phyloP scores from a whole-genome alignment of 2,329 filamentous ascomycete species.

The Knufia fluminis region DNA sequence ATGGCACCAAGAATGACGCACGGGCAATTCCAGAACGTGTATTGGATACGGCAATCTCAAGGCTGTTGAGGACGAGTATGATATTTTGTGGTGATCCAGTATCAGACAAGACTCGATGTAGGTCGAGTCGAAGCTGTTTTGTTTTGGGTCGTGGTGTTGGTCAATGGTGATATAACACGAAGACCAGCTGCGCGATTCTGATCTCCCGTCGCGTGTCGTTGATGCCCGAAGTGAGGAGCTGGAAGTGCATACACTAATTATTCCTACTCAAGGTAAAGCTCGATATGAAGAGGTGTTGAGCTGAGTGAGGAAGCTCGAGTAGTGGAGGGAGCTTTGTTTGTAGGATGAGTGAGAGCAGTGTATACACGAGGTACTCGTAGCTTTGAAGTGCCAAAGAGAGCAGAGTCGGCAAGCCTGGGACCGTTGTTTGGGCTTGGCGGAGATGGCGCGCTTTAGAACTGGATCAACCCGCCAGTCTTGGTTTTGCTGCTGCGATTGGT shows the following conservation, averaged over 20 bases:
- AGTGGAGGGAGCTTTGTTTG: slow-evolving; percentile 7
- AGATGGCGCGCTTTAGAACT: slow-evolving; percentile 6
- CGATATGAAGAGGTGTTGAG: slow-evolving; percentile 2
- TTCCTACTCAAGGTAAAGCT: slow-evolving; percentile 5
- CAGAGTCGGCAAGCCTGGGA: background rate
- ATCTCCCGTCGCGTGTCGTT: slow-evolving; percentile 1
- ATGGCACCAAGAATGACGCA: slow-evolving; percentile 20
- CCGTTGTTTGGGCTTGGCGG: slow-evolving; percentile 14
- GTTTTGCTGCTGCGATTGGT: slow-evolving; percentile 1
- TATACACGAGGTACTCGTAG: slow-evolving; percentile 8
- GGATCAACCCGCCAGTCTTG: slow-evolving; percentile 7
- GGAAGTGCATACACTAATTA: background rate
- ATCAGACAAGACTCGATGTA: slow-evolving; percentile 6
- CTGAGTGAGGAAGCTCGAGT: slow-evolving; percentile 2
- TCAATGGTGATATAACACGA: slow-evolving; percentile 1
- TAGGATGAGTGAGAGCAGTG: background rate
- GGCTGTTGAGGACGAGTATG: background rate
- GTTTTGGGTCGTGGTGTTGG: slow-evolving; percentile 7
- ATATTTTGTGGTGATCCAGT: background rate
- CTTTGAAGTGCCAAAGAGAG: slow-evolving; percentile 5
- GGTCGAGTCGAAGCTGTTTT: background rate
- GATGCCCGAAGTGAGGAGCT: slow-evolving; percentile 5
- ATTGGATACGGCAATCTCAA: slow-evolving; percentile 3
- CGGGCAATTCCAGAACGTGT: slow-evolving; percentile 18
- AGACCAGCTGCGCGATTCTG: background rate